Percentiles rank a stretch among this genome's conserved stretches.
These are phyloP conservation scores for Cytospora schulzeri DNA, from an alignment of 2,329 filamentous ascomycete genomes.

Conservation along the genomic window DNA sequence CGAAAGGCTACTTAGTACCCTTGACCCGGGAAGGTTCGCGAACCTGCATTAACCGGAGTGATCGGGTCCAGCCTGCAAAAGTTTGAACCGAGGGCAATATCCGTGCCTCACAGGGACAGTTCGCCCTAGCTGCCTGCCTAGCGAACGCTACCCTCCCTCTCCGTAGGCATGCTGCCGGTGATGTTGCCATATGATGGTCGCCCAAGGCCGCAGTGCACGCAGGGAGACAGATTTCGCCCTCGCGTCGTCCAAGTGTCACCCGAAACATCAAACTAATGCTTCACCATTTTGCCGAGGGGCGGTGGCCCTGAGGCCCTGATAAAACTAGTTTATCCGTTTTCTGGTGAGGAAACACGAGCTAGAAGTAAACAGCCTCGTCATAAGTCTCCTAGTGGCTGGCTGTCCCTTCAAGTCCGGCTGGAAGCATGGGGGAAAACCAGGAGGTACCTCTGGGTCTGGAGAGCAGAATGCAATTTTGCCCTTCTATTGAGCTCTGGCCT, in stretches of 20 bases:
- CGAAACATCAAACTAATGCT: constrained; percentile 23
- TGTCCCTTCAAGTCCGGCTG: no score
- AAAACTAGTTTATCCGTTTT: background rate
- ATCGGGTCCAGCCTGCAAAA: background rate
- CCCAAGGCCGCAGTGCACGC: background rate
- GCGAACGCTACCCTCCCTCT: no score
- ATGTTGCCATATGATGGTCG: background rate
- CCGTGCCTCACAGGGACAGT: background rate
- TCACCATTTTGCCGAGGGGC: constrained; percentile 20
- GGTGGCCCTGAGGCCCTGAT: background rate
- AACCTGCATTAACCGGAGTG: constrained; percentile 5
- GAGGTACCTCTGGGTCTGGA: no score
- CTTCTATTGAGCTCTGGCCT: background rate
- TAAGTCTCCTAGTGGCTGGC: background rate
- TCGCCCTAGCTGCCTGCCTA: background rate
- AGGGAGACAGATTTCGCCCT: background rate
- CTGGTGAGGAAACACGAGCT: constrained; percentile 1
- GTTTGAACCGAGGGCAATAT: background rate
- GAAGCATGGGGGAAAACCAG: background rate
- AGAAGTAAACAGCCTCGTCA: background rate
- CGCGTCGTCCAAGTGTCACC: constrained; percentile 2
- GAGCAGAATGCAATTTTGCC: background rate
- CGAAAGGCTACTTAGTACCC: no score
- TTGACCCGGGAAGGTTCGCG: background rate
- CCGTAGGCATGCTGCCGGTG: background rate